Evolutionary conservation across 805 yeast genomes (phyloP).

Genomic region (Martiniozyma abietophila): DNA sequence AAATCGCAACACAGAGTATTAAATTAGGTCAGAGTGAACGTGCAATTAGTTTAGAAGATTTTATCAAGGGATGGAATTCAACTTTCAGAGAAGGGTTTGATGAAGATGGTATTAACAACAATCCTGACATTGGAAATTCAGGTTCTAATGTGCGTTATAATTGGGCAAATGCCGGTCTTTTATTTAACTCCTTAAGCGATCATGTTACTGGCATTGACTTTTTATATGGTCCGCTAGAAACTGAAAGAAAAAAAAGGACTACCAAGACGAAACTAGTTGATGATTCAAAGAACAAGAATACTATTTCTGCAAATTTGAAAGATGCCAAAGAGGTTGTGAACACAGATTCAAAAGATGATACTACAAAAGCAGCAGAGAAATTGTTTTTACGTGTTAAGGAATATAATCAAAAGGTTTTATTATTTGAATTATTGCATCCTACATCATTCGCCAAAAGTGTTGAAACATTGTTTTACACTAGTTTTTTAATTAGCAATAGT

Average conservation of each 20-base stretch:
- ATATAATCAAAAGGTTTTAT: constrained; percentile 35
- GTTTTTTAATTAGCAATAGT: constrained; percentile 73
- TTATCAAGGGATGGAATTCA: constrained; percentile 32
- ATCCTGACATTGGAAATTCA: constrained; percentile 26
- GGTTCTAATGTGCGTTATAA: constrained; percentile 28
- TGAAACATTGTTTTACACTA: constrained; percentile 75
- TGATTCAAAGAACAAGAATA: constrained; percentile 27
- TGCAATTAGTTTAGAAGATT: constrained; percentile 40
- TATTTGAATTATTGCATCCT: constrained; percentile 67
- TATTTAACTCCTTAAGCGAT: constrained; percentile 37
- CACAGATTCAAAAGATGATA: constrained; percentile 41
- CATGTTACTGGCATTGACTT: constrained; percentile 48
- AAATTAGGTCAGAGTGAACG: constrained; percentile 48
- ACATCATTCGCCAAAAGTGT: constrained; percentile 66
- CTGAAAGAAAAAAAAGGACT: constrained; percentile 41
- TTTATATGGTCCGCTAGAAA: constrained; percentile 60
- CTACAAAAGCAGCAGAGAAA: constrained; percentile 52
- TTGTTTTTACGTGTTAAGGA: constrained; percentile 30
- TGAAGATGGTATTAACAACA: constrained; percentile 19
- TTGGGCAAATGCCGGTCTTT: constrained; percentile 52
- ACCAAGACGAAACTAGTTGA: constrained; percentile 31
- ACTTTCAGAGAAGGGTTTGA: constrained; percentile 22
- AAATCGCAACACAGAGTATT: constrained; percentile 52
- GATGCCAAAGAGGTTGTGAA: constrained; percentile 41
- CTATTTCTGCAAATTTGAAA: constrained; percentile 48